A percentile compares a stretch with the other conserved stretches of the same genome.
phyloP scores from a whole-genome alignment of 176 grass and related monocot genomes.

The Zizania latifolia region DNA sequence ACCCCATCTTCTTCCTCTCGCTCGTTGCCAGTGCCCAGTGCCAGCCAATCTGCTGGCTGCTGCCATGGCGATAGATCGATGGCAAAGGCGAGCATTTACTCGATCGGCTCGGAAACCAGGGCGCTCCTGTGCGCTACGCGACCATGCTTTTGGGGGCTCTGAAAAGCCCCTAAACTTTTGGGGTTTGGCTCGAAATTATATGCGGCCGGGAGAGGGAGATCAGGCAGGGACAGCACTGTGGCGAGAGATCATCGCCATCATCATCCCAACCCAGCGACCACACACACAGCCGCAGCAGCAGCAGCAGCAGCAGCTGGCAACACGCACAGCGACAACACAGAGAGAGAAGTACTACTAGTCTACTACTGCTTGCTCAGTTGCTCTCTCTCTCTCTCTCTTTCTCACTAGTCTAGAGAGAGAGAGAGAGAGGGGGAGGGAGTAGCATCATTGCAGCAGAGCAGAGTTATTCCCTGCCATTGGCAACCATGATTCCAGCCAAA shows the following conservation, averaged over 20 bases:
- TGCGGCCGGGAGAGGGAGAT: conserved; percentile 6
- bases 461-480: conserved; percentile 69
- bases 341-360: not conserved
- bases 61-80: too few species aligned
- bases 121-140: not conserved
- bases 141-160: conserved; percentile 34
- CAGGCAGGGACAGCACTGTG: not conserved
- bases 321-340: not conserved
- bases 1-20: not conserved
- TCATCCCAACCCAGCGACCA: conserved; percentile 10
- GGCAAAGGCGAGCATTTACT: not conserved
- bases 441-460: conserved; percentile 69
- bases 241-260: conserved; percentile 7
- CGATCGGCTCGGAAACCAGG: not conserved
- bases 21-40: not conserved
- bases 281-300: too few species aligned
- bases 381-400: too few species aligned
- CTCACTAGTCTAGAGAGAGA: not conserved
- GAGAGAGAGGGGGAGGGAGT: not conserved
- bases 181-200: conserved; percentile 50
- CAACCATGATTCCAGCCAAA: conserved; percentile 52
- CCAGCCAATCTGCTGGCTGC: too few species aligned
- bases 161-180: conserved; percentile 71
- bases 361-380: too few species aligned
- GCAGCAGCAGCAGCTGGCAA: not conserved